These are phyloP conservation scores for Cyanodermella asteris DNA, from an alignment of 2,329 filamentous ascomycete genomes.

Conservation along the genomic window DNA sequence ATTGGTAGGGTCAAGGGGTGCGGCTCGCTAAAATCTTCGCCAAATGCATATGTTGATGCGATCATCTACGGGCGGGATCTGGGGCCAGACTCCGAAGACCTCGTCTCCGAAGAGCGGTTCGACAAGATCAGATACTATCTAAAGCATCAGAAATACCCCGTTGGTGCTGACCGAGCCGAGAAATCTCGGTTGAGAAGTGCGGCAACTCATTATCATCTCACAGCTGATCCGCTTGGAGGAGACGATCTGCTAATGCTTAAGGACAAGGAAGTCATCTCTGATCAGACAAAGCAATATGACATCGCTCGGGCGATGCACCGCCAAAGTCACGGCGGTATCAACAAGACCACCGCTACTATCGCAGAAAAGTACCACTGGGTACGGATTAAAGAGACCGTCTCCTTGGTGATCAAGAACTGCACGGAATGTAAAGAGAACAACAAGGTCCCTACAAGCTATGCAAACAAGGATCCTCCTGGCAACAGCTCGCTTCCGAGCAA, in stretches of 20 bases:
- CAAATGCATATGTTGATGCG: slow-evolving; percentile 47
- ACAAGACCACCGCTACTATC: slow-evolving; percentile 89
- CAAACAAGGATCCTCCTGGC: slow-evolving; percentile 6
- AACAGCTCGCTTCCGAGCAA: background rate
- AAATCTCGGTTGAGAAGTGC: slow-evolving; percentile 86
- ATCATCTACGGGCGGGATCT: slow-evolving; percentile 53
- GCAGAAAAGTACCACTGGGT: slow-evolving; percentile 95
- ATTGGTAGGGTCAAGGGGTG: slow-evolving; percentile 62
- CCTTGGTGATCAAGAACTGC: slow-evolving; percentile 82
- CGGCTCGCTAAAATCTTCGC: slow-evolving; percentile 47
- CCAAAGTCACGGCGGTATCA: slow-evolving; percentile 71
- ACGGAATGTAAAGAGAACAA: slow-evolving; percentile 64
- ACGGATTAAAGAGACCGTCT: slow-evolving; percentile 91
- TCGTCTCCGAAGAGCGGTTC: slow-evolving; percentile 86
- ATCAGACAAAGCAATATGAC: slow-evolving; percentile 73
- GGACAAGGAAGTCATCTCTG: slow-evolving; percentile 88
- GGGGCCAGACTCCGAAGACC: slow-evolving; percentile 48
- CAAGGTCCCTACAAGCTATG: slow-evolving; percentile 28
- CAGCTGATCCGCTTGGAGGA: slow-evolving; percentile 24
- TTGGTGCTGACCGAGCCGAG: slow-evolving; percentile 79
- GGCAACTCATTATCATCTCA: slow-evolving; percentile 81
- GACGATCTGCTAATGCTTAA: slow-evolving; percentile 83
- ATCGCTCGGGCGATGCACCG: slow-evolving; percentile 62
- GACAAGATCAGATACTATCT: slow-evolving; percentile 97
- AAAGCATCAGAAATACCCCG: slow-evolving; percentile 81